Conservation (phyloP, 2,329 filamentous ascomycete species). For the Lasiodiplodia gonubiensis region DNA sequence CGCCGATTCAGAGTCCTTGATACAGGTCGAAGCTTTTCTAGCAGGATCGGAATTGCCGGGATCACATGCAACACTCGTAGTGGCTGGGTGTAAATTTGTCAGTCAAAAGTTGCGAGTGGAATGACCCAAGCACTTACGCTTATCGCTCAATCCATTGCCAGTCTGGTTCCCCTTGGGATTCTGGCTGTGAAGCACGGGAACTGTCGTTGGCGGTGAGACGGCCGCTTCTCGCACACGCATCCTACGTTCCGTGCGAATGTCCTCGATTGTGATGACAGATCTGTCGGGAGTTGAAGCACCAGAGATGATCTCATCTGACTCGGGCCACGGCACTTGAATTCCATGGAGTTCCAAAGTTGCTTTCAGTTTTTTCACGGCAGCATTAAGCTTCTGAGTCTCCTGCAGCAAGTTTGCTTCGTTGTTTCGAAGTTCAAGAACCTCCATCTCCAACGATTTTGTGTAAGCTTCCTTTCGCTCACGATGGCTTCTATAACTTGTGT, state of each 20-base stretch:
- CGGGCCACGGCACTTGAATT: neutral
- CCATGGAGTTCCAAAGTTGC: constrained; percentile 32
- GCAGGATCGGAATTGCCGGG: neutral
- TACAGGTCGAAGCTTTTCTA: neutral
- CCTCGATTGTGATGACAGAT: neutral
- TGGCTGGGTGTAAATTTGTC: neutral
- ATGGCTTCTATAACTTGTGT: constrained; percentile 34
- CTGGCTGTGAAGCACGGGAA: neutral
- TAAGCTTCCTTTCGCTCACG: constrained; percentile 45
- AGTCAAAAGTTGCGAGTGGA: neutral
- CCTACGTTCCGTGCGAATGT: neutral
- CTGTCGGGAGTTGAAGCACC: neutral
- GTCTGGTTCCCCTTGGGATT: neutral
- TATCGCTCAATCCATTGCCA: neutral
- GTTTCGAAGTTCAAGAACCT: constrained; percentile 39
- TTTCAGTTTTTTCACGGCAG: constrained; percentile 36
- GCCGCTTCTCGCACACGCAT: neutral
- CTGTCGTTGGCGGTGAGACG: neutral
- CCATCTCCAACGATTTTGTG: constrained; percentile 38
- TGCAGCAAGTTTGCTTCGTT: constrained; percentile 40
- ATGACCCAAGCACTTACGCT: neutral
- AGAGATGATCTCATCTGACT: neutral
- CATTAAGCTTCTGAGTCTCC: constrained; percentile 36
- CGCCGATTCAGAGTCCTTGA: neutral
- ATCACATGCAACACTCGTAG: neutral